Percentiles rank a stretch among this genome's conserved stretches.
These are phyloP conservation scores for Babesia bovis DNA, from an alignment of 169 alveolate genomes.

Conservation along the genomic window DNA sequence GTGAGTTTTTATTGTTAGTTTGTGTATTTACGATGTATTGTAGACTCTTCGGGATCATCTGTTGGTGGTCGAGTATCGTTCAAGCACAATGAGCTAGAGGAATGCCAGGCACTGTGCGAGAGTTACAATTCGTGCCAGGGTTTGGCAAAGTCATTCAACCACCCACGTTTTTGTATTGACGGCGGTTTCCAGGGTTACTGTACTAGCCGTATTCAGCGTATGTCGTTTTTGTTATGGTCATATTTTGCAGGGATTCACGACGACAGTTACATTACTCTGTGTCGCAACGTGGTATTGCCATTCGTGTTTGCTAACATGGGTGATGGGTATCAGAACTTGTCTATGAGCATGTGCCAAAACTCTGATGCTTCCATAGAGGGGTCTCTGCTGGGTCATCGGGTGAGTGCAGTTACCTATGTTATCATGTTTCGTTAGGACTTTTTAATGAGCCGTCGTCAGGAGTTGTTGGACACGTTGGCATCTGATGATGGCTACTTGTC, in stretches of 20 bases:
- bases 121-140: conserved; percentile 61
- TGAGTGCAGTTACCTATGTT: background rate
- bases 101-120: conserved; percentile 47
- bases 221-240: background rate
- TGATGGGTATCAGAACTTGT: conserved; percentile 13
- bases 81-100: conserved; percentile 57
- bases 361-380: conserved; percentile 33
- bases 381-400: conserved; percentile 18
- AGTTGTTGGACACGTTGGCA: conserved; percentile 8
- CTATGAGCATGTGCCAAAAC: conserved; percentile 36
- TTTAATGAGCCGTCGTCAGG: conserved; percentile 18
- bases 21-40: too few species aligned
- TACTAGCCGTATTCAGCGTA: conserved; percentile 42
- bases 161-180: conserved; percentile 51
- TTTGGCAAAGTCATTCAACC: conserved; percentile 37
- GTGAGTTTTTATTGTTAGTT: too few species aligned
- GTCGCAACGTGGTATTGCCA: conserved; percentile 58
- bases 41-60: too few species aligned
- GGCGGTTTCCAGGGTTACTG: conserved; percentile 68
- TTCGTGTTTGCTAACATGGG: conserved; percentile 43
- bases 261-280: conserved; percentile 31
- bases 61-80: conserved; percentile 51
- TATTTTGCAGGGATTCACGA: conserved; percentile 44
- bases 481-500: conserved; percentile 6
- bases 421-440: conserved; percentile 2